phyloP scores from a whole-genome alignment of 2,329 filamentous ascomycete genomes.

The Phaeomoniella chlamydospora region DNA sequence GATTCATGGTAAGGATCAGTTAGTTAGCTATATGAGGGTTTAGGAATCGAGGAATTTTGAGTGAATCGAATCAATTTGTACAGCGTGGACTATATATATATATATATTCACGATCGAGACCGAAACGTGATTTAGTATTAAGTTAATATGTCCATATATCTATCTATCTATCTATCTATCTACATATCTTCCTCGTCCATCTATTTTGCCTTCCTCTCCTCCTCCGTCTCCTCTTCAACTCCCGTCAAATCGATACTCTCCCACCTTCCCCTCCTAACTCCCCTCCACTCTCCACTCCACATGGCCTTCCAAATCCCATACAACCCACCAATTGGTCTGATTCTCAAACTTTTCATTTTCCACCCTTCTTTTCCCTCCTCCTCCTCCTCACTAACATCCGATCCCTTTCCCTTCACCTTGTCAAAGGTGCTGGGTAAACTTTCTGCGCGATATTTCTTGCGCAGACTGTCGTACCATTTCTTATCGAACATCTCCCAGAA shows the following conservation, averaged over 20 bases:
- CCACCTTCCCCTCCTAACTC: background rate
- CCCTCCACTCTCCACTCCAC: background rate
- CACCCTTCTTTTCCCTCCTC: background rate
- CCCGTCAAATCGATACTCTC: background rate
- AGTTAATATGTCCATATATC: too few relatives aligned
- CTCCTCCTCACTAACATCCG: constrained; percentile 2
- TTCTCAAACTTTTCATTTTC: background rate
- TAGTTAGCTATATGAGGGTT: too few relatives aligned
- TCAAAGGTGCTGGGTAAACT: constrained; percentile 20
- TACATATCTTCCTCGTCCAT: too few relatives aligned
- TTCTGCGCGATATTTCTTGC: constrained; percentile 22
- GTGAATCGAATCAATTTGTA: too few relatives aligned
- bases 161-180: too few relatives aligned
- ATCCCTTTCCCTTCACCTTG: constrained; percentile 15
- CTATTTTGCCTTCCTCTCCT: background rate
- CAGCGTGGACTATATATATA: too few relatives aligned
- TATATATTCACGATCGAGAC: too few relatives aligned
- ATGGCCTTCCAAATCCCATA: constrained; percentile 1
- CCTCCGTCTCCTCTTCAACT: background rate
- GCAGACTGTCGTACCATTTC: constrained; percentile 19
- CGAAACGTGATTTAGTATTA: too few relatives aligned
- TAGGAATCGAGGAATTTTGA: too few relatives aligned
- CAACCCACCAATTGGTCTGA: background rate
- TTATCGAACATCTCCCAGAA: constrained; percentile 29
- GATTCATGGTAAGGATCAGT: too few relatives aligned